phyloP scores from a whole-genome alignment of 176 grass and related monocot species.

The Carex scoparia region DNA sequence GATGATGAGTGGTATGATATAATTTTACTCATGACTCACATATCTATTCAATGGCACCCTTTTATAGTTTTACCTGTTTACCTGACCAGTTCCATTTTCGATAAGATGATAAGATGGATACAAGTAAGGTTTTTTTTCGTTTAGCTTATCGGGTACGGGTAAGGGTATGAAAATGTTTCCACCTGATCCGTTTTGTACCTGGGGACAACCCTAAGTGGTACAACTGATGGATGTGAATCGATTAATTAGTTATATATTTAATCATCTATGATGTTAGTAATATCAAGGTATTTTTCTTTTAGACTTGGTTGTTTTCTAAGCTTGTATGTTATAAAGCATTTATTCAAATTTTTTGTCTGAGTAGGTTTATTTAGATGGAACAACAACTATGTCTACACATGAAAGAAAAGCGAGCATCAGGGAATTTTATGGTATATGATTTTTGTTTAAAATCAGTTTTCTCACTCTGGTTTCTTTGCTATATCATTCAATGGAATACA shows the following conservation, averaged over 20 bases:
- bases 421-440: constrained; percentile 74
- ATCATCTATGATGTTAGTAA: background rate
- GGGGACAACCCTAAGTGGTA: background rate
- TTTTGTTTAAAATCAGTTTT: background rate
- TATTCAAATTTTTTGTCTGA: constrained; percentile 11
- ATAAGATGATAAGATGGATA: too few species aligned
- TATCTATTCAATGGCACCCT: too few species aligned
- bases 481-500: background rate
- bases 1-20: too few species aligned
- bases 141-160: too few species aligned
- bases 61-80: too few species aligned
- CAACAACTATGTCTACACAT: constrained; percentile 69
- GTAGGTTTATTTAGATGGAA: constrained; percentile 94
- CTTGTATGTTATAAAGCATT: background rate
- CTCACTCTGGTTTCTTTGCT: background rate
- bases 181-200: too few species aligned
- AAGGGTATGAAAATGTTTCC: too few species aligned
- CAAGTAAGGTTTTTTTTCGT: too few species aligned
- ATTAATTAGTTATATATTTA: background rate
- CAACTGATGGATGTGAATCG: background rate
- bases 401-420: constrained; percentile 86
- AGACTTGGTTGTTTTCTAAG: background rate
- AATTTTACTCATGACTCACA: too few species aligned
- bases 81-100: too few species aligned
- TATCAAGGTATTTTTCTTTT: background rate